A percentile compares a stretch with the other conserved stretches of the same genome.
phyloP scores from a whole-genome alignment of 1,284 basidiomycete genomes.

The Golubevia sp. region DNA sequence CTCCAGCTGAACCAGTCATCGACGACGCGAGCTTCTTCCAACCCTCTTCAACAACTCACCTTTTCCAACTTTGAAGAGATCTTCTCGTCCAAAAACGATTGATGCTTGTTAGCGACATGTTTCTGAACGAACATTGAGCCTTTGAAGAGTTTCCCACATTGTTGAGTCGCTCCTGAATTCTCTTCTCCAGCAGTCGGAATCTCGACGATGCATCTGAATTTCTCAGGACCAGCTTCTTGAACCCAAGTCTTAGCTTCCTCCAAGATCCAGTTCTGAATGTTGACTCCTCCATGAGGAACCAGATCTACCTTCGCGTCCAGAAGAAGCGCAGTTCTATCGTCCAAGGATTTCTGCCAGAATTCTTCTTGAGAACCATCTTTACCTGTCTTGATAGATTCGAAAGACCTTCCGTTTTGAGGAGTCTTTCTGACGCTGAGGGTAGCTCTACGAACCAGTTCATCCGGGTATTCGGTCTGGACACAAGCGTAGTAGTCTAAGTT shows the following conservation, averaged over 20 bases:
- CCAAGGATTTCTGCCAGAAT: not conserved
- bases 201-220: conserved; percentile 43
- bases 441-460: conserved; percentile 44
- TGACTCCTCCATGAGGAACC: not conserved
- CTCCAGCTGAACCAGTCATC: no score
- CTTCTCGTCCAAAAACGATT: conserved; percentile 20
- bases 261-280: conserved; percentile 15
- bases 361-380: conserved; percentile 3
- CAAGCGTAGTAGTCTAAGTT: conserved; percentile 55
- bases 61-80: conserved; percentile 15
- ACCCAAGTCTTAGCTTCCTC: conserved; percentile 25
- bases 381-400: conserved; percentile 23
- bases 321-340: not conserved
- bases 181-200: conserved; percentile 6
- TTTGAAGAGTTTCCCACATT: conserved; percentile 53
- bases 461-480: conserved; percentile 45
- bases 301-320: conserved; percentile 2
- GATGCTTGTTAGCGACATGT: conserved; percentile 53
- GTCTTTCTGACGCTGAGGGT: conserved; percentile 33
- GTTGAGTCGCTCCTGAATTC: not conserved
- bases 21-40: not conserved
- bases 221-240: conserved; percentile 42
- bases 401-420: conserved; percentile 13
- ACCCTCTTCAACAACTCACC: conserved; percentile 3
- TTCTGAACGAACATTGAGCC: conserved; percentile 46